These are phyloP conservation scores for Sclerospora graminicola DNA, from an alignment of 352 stramenopile species.

Conservation along the genomic window DNA sequence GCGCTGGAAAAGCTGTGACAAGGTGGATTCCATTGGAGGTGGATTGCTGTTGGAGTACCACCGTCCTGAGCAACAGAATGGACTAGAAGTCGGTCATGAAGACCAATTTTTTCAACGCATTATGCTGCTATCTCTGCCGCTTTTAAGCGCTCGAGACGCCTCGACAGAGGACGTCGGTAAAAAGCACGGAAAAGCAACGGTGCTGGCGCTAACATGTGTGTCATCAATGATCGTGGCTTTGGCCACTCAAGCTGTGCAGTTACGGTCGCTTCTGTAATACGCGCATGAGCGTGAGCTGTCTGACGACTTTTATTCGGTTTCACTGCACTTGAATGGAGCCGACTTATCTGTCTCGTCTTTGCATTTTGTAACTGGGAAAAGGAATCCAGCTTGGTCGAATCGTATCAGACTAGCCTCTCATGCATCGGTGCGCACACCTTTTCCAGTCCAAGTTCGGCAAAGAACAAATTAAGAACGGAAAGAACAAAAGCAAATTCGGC, in stretches of 20 bases:
- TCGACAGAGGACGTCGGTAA: conserved; percentile 12
- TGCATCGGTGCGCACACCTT: too few relatives aligned
- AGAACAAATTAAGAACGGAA: too few relatives aligned
- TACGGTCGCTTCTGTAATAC: conserved; percentile 39
- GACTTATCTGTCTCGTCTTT: conserved; percentile 33
- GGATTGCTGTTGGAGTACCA: conserved; percentile 64
- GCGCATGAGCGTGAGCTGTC: conserved; percentile 33
- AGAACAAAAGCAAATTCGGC: too few relatives aligned
- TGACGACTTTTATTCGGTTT: conserved; percentile 7
- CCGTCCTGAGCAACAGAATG: conserved; percentile 49
- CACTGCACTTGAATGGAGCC: conserved; percentile 34
- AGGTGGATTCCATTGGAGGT: conserved; percentile 37
- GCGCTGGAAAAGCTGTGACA: conserved; percentile 48
- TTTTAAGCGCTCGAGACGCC: conserved; percentile 30
- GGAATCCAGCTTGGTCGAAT: conserved; percentile 48
- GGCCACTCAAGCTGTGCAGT: conserved; percentile 37
- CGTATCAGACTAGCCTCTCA: too few relatives aligned
- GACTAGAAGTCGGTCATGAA: conserved; percentile 40
- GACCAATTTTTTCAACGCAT: conserved; percentile 52
- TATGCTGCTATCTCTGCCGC: conserved; percentile 39
- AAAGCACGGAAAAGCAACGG: conserved; percentile 12
- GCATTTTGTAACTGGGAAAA: conserved; percentile 27
- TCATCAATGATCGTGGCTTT: conserved; percentile 56
- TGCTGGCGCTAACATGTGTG: conserved; percentile 40
- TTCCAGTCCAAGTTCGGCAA: too few relatives aligned